phyloP scores from a whole-genome alignment of 257 asterid genomes.

The Handroanthus guayacan region DNA sequence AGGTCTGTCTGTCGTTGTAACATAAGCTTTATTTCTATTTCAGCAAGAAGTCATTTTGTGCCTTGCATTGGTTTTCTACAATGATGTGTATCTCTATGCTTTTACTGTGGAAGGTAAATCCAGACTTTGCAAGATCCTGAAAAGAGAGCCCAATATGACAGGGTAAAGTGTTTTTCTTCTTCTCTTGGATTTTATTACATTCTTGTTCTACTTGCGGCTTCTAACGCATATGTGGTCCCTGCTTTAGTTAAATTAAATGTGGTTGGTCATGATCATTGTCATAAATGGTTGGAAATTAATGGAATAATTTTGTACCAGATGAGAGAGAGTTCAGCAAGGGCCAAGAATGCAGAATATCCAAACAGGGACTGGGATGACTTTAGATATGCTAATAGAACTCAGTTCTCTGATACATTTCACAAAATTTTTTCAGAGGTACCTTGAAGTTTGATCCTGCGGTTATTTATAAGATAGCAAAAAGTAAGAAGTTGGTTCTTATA shows the following conservation, averaged over 20 bases:
- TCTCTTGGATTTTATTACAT: slow-evolving; percentile 15
- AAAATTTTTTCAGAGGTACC: slow-evolving; percentile 86
- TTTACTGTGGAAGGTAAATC: slow-evolving; percentile 60
- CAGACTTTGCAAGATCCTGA: slow-evolving; percentile 87
- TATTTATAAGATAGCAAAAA: slow-evolving; percentile 21
- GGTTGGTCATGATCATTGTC: slow-evolving; percentile 11
- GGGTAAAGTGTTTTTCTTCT: slow-evolving; percentile 53
- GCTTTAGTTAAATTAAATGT: slow-evolving; percentile 22
- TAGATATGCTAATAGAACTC: slow-evolving; percentile 53
- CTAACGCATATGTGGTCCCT: background rate
- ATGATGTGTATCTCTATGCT: slow-evolving; percentile 32
- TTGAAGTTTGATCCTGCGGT: slow-evolving; percentile 19
- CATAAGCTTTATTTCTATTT: slow-evolving; percentile 33
- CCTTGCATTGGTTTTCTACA: slow-evolving; percentile 30
- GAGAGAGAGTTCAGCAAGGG: slow-evolving; percentile 47
- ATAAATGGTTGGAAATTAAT: slow-evolving; percentile 24
- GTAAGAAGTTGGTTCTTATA: slow-evolving; percentile 20
- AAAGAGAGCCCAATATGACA: slow-evolving; percentile 78
- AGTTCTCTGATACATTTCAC: slow-evolving; percentile 87
- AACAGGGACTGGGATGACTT: slow-evolving; percentile 49
- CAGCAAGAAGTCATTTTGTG: slow-evolving; percentile 32
- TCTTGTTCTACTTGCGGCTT: no score
- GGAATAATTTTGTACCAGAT: slow-evolving; percentile 51
- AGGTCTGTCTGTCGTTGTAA: slow-evolving; percentile 60
- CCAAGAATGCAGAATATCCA: slow-evolving; percentile 48